Percentiles rank a stretch among this genome's conserved stretches.
Conservation (phyloP, 768 basidiomycete genomes). For the Mycena chlorophos region DNA sequence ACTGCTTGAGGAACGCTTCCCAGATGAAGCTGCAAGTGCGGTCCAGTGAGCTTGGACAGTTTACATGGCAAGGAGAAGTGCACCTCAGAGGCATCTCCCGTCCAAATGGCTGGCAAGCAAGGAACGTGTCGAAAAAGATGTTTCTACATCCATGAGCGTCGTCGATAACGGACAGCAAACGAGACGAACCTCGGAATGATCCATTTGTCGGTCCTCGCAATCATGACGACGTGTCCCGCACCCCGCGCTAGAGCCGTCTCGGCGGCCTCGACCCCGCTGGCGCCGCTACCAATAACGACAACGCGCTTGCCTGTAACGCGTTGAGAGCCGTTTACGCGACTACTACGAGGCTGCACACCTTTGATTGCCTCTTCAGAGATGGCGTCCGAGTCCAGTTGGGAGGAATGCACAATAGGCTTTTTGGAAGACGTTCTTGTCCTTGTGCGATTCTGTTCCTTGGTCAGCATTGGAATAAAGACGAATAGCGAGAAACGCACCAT, state of each 20-base stretch:
- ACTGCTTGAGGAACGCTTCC: constrained; percentile 42
- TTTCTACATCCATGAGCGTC: constrained; percentile 28
- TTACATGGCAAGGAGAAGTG: neutral
- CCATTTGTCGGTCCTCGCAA: constrained; percentile 52
- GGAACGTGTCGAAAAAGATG: constrained; percentile 46
- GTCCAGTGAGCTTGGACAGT: neutral
- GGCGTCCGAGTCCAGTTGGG: constrained; percentile 42
- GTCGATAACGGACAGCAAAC: neutral
- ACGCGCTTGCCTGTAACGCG: constrained; percentile 37
- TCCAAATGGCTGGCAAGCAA: constrained; percentile 54
- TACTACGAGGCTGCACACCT: constrained; percentile 1
- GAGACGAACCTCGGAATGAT: constrained; percentile 41
- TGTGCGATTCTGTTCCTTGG: constrained; percentile 16
- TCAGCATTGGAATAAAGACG: too few relatives aligned
- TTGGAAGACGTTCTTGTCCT: constrained; percentile 32
- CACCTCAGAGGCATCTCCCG: constrained; percentile 52
- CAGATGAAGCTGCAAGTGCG: constrained; percentile 48
- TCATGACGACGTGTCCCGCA: constrained; percentile 35
- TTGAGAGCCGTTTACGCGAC: neutral
- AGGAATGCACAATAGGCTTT: constrained; percentile 47
- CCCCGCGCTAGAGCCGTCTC: constrained; percentile 32
- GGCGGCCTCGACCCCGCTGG: constrained; percentile 40
- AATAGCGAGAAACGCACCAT: too few relatives aligned
- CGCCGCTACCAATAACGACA: constrained; percentile 52
- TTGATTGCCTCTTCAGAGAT: constrained; percentile 25